Base-by-base conservation (phyloP, 139 green algal species). In the Gonium pectorale region DNA sequence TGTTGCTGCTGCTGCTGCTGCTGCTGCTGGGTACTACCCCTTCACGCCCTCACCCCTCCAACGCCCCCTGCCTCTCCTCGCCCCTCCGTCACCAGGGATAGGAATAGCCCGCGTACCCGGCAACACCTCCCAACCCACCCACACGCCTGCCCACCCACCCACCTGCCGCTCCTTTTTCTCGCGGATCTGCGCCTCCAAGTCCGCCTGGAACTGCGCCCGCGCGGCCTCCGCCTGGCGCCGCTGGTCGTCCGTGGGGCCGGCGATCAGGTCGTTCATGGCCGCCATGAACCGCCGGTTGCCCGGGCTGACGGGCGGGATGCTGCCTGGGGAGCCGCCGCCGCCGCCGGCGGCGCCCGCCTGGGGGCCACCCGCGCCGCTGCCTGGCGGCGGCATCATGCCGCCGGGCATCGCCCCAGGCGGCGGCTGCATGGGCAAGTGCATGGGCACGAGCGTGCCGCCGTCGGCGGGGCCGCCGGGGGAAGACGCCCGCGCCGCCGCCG, bases 121-220 rank as follows among this genome's bases (percentile, higher is more conserved):
- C n/a, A n/a, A n/a, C n/a, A n/a, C n/a, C n/a, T n/a, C n/a, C n/a
- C n/a, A n/a, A n/a, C n/a, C n/a, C n/a, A n/a, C n/a, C n/a, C n/a
- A n/a, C n/a, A n/a, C n/a, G n/a, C n/a, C n/a, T n/a, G n/a, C 35
- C 31, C 35, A 15, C 15, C 33, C 6, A 13, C 68, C 21, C 74
- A 82, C 74, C 77, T 86, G 68, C 38, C 80, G 80, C 67, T 73
- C 80, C 67, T 67, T 52, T 68, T 80, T 80, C 68, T 80, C 80
- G 43, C 81, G 70, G 15, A 91, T 81, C 84, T 91, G 88, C 79
- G 81, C 80, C 69, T 89, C 72, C 71, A 91, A 41, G 80, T 91
- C 88, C 38, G 40, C 31, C 66, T 75, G 68, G 79, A 89, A 74
- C 84, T 78, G 71, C 66, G 59, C 37, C 26, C 80, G 43, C 59